These are phyloP conservation scores for Aspergillus sp. DNA, from an alignment of 2,329 filamentous ascomycete species.

Conservation along the genomic window DNA sequence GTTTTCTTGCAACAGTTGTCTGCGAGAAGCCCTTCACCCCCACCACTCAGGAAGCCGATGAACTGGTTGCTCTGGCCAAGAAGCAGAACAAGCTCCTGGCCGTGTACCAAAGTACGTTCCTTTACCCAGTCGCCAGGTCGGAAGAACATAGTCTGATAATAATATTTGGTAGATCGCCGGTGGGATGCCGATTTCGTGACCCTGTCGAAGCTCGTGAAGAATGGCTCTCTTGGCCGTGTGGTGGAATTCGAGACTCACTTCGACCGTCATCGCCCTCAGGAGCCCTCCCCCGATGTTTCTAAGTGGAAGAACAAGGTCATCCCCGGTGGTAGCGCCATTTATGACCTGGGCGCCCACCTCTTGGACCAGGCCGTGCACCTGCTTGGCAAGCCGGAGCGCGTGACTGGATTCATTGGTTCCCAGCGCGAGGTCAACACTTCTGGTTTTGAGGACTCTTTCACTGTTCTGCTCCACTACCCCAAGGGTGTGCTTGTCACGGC, in stretches of 20 bases:
- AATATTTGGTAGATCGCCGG: conserved; percentile 56
- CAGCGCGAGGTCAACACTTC: conserved; percentile 62
- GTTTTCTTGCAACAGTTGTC: conserved; percentile 53
- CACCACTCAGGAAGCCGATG: conserved; percentile 65
- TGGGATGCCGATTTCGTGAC: conserved; percentile 79
- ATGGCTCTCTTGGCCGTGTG: conserved; percentile 66
- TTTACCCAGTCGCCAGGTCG: too few species aligned
- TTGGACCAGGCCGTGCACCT: conserved; percentile 72
- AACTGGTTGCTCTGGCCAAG: conserved; percentile 60
- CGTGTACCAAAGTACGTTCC: conserved; percentile 65
- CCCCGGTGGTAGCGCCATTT: conserved; percentile 68
- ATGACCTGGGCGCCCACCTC: conserved; percentile 74
- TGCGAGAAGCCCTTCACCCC: conserved; percentile 84
- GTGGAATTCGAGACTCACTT: conserved; percentile 80
- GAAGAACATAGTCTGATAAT: not conserved
- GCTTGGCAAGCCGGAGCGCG: conserved; percentile 67
- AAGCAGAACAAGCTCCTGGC: conserved; percentile 57
- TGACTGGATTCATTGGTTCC: conserved; percentile 68
- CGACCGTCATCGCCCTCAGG: conserved; percentile 67
- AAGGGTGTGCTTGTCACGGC: conserved; percentile 66
- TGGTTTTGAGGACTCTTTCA: conserved; percentile 54
- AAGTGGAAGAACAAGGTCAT: conserved; percentile 70
- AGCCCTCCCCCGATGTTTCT: conserved; percentile 44
- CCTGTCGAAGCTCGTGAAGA: conserved; percentile 61
- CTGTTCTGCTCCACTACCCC: conserved; percentile 67